phyloP scores from a whole-genome alignment of 495 filamentous ascomycete species.

The Astrothelium subdiscretum region DNA sequence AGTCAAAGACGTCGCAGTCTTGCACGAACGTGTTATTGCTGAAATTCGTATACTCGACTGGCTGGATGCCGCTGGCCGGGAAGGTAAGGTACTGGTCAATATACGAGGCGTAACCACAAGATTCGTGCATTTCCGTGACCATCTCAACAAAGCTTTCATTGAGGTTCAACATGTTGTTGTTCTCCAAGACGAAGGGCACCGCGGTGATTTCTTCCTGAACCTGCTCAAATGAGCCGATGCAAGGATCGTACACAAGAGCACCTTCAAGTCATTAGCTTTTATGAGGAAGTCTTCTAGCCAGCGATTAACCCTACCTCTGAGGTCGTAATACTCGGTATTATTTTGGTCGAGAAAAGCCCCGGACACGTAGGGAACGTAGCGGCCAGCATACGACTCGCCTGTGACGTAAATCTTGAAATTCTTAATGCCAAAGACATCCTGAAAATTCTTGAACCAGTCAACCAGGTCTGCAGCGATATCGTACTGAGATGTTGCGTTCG shows the following conservation, averaged over 20 bases:
- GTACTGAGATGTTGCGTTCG: constrained; percentile 15
- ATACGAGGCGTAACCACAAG: constrained; percentile 7
- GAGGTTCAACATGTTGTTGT: constrained; percentile 3
- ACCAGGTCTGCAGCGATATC: constrained; percentile 19
- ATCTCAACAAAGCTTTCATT: constrained; percentile 5
- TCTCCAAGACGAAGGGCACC: constrained; percentile 5
- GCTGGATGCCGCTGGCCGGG: constrained; percentile 21
- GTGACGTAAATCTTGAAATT: constrained; percentile 24
- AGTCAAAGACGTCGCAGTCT: constrained; percentile 3
- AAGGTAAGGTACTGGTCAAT: constrained; percentile 3
- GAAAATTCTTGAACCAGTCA: constrained; percentile 20
- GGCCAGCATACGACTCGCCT: constrained; percentile 17
- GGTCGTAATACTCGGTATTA: constrained; percentile 12
- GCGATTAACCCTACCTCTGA: too few species aligned
- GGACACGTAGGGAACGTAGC: constrained; percentile 21
- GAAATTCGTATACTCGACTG: constrained; percentile 4
- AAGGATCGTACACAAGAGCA: constrained; percentile 17
- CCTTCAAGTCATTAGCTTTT: too few species aligned
- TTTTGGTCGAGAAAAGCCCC: constrained; percentile 17
- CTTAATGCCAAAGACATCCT: constrained; percentile 19
- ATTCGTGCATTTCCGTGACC: background rate
- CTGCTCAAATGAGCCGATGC: constrained; percentile 16
- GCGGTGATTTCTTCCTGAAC: constrained; percentile 7
- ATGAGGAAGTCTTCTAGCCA: too few species aligned
- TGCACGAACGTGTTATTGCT: constrained; percentile 21